Evolutionary conservation across 2,329 filamentous ascomycete genomes (phyloP), one percentile per base, ranked within the genome.

Genomic region (Aspergillus neoniger): DNA sequence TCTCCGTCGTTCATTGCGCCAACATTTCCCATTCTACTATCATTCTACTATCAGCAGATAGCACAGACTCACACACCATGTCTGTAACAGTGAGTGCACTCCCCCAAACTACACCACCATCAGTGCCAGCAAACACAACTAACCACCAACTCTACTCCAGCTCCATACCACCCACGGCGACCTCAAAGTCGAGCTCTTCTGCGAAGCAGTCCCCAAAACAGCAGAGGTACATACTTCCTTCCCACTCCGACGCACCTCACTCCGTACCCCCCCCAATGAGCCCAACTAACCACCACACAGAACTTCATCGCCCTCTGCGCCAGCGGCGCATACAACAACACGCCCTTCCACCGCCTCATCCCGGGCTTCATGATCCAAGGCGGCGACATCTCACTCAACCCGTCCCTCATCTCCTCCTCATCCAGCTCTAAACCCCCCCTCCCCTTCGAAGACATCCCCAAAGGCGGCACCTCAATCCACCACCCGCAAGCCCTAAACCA

Each of bases 131-230:
- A 3, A 8, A 17, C 32, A 12, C 15, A 17, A 25, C 38, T 12
- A 36, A 43, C 51, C 55, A 55, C 23, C 36, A 9, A n/a, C 14
- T 28, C 23, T 9, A 28, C 43, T 44, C 52, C 53, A 81, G 79
- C 85, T 99, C 14, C 92, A 97, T 78, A 99, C 95, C 53, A 91
- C 88, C 54, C 85, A 90, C 56, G 95, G 95, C 74, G 89, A 95
- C 78, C 84, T 99, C 74, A 99, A 98, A 80, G 86, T 98, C 70
- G 95, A 98, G 77, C 83, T 99, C 67, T 98, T 97, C 80, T 98
- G 94, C 81, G 92, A 97, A 76, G 89, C 91, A 69, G 92, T 96
- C 32, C 95, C 95, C 64, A 93, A 94, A 76, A 96, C 95, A 0
- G 90, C 92, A 64, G 91, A 96, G 80, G 89, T 89, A 80, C 58